These are phyloP conservation scores for Xylariales sp. DNA, from an alignment of 2,329 filamentous ascomycete species.

Conservation along the genomic window DNA sequence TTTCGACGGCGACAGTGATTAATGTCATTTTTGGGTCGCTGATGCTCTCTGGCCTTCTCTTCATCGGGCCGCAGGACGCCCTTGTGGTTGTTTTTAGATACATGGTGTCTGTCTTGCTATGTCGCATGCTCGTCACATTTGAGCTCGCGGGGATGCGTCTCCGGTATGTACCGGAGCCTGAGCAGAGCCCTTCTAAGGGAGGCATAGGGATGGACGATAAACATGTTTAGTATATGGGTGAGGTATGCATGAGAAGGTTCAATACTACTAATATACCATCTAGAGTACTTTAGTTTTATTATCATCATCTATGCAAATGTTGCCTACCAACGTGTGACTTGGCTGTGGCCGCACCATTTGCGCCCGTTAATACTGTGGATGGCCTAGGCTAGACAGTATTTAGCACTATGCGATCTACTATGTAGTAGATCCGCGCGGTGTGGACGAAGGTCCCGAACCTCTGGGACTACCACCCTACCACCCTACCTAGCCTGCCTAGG, in stretches of 20 bases:
- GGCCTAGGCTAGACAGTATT: no score
- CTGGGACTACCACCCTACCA: not conserved
- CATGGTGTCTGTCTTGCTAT: conserved; percentile 41
- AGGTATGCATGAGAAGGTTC: not conserved
- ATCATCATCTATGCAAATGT: no score
- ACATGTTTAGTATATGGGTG: not conserved
- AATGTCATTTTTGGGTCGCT: conserved; percentile 48
- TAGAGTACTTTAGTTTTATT: no score
- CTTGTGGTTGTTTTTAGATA: conserved; percentile 44
- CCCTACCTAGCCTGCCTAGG: not conserved
- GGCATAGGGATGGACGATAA: conserved; percentile 3
- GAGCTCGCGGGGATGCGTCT: conserved; percentile 44
- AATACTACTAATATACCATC: not conserved
- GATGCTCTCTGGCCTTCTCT: conserved; percentile 44
- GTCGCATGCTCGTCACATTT: conserved; percentile 44
- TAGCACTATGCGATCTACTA: no score
- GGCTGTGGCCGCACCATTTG: no score
- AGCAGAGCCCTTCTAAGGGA: not conserved
- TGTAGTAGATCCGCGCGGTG: no score
- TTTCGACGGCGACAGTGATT: conserved; percentile 38
- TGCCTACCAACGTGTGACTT: no score
- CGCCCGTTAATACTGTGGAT: no score
- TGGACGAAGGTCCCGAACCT: not conserved
- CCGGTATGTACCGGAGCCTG: conserved; percentile 15
- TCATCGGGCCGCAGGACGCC: conserved; percentile 43